phyloP scores from a whole-genome alignment of 1,284 basidiomycete genomes.

The Moniliophthora roreri region DNA sequence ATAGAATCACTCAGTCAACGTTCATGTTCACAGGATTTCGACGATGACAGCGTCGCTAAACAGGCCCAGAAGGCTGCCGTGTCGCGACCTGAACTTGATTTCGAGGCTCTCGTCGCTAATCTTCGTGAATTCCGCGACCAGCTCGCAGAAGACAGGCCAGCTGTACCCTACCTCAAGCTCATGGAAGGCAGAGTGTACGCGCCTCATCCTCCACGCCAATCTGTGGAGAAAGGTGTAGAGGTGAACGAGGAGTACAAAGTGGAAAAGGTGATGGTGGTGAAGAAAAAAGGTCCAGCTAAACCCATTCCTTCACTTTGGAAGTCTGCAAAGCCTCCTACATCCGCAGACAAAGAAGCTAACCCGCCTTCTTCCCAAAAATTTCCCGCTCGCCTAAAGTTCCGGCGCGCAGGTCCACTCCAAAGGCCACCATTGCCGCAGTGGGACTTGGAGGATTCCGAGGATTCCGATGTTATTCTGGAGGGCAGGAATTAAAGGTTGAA shows the following conservation, averaged over 20 bases:
- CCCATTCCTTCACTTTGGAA: neutral
- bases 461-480: conserved; percentile 8
- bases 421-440: conserved; percentile 10
- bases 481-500: no score
- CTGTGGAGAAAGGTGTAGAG: neutral
- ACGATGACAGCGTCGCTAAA: neutral
- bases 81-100: neutral
- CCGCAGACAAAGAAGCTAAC: neutral
- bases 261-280: neutral
- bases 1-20: neutral
- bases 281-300: neutral
- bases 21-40: neutral
- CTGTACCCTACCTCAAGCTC: neutral
- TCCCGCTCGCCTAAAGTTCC: neutral
- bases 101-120: neutral
- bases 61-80: conserved; percentile 1
- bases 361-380: neutral
- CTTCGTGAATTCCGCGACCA: neutral
- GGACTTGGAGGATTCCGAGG: conserved; percentile 12
- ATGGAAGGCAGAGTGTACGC: neutral
- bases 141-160: neutral
- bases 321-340: neutral
- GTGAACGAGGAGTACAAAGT: neutral
- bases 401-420: conserved; percentile 6
- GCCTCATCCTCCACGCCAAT: no score